Conservation (phyloP, 495 filamentous ascomycete species). For the Astrothelium subdiscretum region DNA sequence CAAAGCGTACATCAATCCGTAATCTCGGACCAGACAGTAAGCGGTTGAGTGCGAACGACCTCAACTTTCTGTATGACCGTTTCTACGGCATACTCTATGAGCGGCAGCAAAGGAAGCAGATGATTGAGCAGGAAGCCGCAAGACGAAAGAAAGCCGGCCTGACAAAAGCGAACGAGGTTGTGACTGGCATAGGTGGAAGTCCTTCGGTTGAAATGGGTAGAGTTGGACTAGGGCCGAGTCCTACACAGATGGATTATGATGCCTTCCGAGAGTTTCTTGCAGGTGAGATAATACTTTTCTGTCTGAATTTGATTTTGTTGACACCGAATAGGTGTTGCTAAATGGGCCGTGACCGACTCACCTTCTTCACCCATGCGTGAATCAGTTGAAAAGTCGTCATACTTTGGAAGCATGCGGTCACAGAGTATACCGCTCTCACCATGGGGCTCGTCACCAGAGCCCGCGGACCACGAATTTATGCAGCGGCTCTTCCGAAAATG, state of each 20-base stretch:
- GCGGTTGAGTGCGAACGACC: slow-evolving; percentile 68
- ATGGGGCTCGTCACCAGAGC: slow-evolving; percentile 67
- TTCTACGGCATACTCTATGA: slow-evolving; percentile 89
- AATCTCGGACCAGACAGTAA: slow-evolving; percentile 96
- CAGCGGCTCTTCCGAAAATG: slow-evolving; percentile 76
- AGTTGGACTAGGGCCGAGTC: slow-evolving; percentile 78
- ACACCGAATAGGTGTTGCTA: slow-evolving; percentile 44
- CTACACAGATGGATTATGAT: slow-evolving; percentile 90
- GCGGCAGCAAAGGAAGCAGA: slow-evolving; percentile 66
- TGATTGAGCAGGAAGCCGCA: slow-evolving; percentile 63
- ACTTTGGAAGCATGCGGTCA: slow-evolving; percentile 43
- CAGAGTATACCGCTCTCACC: slow-evolving; percentile 44
- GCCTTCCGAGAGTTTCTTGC: slow-evolving; percentile 89
- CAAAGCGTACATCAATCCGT: slow-evolving; percentile 88
- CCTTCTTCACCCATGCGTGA: slow-evolving; percentile 46
- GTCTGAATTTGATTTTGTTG: background rate
- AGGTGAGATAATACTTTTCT: slow-evolving; percentile 21
- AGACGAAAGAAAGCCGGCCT: slow-evolving; percentile 48
- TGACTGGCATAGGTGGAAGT: slow-evolving; percentile 35
- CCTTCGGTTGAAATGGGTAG: slow-evolving; percentile 58
- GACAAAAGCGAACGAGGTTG: slow-evolving; percentile 39
- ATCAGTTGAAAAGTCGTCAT: slow-evolving; percentile 43
- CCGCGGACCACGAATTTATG: slow-evolving; percentile 93
- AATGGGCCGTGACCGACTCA: slow-evolving; percentile 82
- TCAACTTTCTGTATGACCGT: slow-evolving; percentile 80